Evolutionary conservation across 2,329 filamentous ascomycete genomes (phyloP).

Genomic region (Chrysoporthe austroafricana): DNA sequence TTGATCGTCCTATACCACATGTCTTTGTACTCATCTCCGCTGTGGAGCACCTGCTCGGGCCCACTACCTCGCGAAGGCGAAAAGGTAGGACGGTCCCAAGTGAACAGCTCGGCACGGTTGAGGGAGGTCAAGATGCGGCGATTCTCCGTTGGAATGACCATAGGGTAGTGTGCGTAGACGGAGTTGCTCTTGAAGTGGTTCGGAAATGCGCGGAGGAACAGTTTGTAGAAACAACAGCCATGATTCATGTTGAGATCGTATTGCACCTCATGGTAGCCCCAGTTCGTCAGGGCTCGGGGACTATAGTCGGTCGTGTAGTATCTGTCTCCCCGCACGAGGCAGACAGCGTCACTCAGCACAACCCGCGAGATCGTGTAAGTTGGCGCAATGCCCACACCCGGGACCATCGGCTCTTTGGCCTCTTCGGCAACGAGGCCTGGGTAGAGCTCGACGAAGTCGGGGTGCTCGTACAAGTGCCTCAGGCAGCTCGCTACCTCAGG

Average conservation of each 20-base stretch:
- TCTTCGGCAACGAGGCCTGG: slow-evolving; percentile 78
- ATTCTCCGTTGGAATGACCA: slow-evolving; percentile 72
- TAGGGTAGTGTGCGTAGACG: slow-evolving; percentile 81
- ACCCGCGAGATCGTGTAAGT: slow-evolving; percentile 79
- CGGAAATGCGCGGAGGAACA: slow-evolving; percentile 79
- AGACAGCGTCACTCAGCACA: slow-evolving; percentile 76
- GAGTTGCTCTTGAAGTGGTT: slow-evolving; percentile 78
- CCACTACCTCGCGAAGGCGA: slow-evolving; percentile 59
- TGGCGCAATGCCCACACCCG: slow-evolving; percentile 75
- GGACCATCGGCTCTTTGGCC: slow-evolving; percentile 72
- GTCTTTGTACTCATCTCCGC: slow-evolving; percentile 64
- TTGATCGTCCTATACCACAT: slow-evolving; percentile 67
- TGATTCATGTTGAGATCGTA: slow-evolving; percentile 76
- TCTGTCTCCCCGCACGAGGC: slow-evolving; percentile 77
- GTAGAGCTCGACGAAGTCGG: slow-evolving; percentile 80
- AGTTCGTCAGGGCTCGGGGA: slow-evolving; percentile 76
- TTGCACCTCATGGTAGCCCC: slow-evolving; percentile 77
- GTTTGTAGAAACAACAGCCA: slow-evolving; percentile 83
- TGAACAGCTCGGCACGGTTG: slow-evolving; percentile 69
- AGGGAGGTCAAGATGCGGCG: slow-evolving; percentile 70
- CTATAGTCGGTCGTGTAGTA: slow-evolving; percentile 82
- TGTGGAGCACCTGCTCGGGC: slow-evolving; percentile 64
- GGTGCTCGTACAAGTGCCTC: slow-evolving; percentile 72
- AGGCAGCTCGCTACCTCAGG: slow-evolving; percentile 69
- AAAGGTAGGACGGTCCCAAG: slow-evolving; percentile 64